Evolutionary conservation across 2,329 filamentous ascomycete species (phyloP), one percentile per base, ranked within the genome.

Genomic region (Apiospora arundinis): DNA sequence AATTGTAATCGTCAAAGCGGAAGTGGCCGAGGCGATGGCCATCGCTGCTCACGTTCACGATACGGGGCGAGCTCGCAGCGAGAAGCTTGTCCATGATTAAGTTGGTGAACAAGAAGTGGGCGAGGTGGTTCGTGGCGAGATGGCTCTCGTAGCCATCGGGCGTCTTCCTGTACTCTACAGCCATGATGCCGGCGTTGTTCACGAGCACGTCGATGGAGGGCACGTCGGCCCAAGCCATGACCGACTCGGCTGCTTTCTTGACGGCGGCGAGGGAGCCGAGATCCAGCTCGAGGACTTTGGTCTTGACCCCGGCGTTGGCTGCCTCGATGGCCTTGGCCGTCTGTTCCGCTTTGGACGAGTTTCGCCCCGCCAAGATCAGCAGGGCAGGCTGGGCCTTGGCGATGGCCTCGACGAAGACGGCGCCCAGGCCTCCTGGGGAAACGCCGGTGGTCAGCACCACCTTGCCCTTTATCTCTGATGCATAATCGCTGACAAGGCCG

Each of bases 351-450:
- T 86, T 88, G 23, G 77, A 68, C 8, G 75, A 68, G 56, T 78
- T 83, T 70, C 86, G 85, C 37, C 84, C 84, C 6, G 81, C 84
- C 40, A 86, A 81, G 69, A 85, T 83, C 70, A 88, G 83, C 28
- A 81, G 76, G 1, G 76, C 72, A 0, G 85, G 83, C 0, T 80
- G 76, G 46, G 80, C 80, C 21, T 80, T 74, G 40, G 85, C 84
- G 48, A 86, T 77, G 48, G 78, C 74, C 25, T 77, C 71, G 49
- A 79, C 78, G 66, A 83, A 83, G 14, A 74, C 72, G 45, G 79
- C 78, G 37, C 84, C 83, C 23, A 85, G 77, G 45, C 81, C 78
- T 69, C 78, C 77, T 21, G 80, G 81, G 8, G 82, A 81, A 56
- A 83, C 80, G 28, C 84, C 84, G 0, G 84, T 85, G 5, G 82